Percentiles rank a stretch among this genome's conserved stretches.
These are phyloP conservation scores for Cunninghamia lanceolata DNA, from an alignment of 75 land plant genomes.

Conservation along the genomic window DNA sequence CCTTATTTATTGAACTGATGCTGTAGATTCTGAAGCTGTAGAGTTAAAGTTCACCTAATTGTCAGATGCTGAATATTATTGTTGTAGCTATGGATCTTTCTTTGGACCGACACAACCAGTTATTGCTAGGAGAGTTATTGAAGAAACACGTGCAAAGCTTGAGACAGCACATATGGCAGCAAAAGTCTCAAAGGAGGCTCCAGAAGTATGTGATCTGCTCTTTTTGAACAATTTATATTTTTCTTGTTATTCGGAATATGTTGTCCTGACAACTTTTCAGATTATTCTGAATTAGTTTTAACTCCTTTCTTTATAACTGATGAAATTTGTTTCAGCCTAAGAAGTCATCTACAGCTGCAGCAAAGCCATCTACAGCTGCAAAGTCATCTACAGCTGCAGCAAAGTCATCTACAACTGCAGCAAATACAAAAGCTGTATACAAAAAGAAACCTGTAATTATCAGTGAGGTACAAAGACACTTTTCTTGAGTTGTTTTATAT, in stretches of 20 bases:
- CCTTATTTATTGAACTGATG: neutral
- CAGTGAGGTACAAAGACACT: conserved; percentile 31
- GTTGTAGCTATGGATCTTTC: conserved; percentile 83
- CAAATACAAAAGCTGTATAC: conserved; percentile 10
- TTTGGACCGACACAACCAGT: conserved; percentile 89
- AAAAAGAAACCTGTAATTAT: conserved; percentile 20
- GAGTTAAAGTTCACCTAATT: neutral
- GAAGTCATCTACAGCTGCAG: conserved; percentile 13
- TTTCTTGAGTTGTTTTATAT: neutral
- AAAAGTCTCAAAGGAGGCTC: conserved; percentile 20
- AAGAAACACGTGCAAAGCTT: conserved; percentile 60
- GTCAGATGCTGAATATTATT: neutral
- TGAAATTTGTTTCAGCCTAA: conserved; percentile 5
- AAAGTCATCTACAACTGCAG: conserved; percentile 11
- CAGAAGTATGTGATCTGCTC: conserved; percentile 1
- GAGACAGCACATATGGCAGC: conserved; percentile 44
- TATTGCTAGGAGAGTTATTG: conserved; percentile 78
- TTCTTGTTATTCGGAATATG: conserved; percentile 12
- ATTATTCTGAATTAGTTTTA: neutral
- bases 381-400: neutral
- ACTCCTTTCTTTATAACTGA: neutral
- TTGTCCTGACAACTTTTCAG: neutral
- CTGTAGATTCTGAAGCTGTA: neutral
- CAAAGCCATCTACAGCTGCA: neutral
- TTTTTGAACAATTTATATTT: neutral